Base-by-base conservation (phyloP, 176 grass and related monocot genomes). In the Aegilops sharonensis region DNA sequence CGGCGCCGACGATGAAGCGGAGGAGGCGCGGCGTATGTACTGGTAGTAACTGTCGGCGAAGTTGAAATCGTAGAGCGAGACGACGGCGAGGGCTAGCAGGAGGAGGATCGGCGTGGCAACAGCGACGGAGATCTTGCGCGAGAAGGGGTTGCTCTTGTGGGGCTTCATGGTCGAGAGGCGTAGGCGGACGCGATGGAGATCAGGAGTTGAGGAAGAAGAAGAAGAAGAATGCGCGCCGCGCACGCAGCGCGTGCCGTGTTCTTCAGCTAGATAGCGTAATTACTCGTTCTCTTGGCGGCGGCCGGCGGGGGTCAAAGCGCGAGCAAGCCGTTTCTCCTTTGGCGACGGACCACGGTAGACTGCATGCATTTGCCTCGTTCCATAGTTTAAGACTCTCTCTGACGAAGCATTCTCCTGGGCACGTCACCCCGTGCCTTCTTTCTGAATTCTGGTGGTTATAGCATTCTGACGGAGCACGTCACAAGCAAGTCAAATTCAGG, bases 61-160 rank as follows among this genome's bases (percentile, higher is more conserved):
- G 59, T 6, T 8, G 34, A 85, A 20, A 61, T 85, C 68, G 21
- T 81, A 81, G 60, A 89, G 17, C 1, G 77, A 89, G 59, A 89
- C 48, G 37, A 85, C 17, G 32, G 77, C 83, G 0, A 89, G 23
- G 23, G 27, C 23, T 8, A 85, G 61, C 34, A 89, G 77, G 61
- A 89, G 3, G 68, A 52, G 15, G 69, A 76, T 25, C 29, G 69
- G 82, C 10, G 68, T n/a, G 9, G 60, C 88, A 14, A 89, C 45
- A 34, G 83, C 82, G 8, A 11, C 69, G 9, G 60, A 68, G 62
- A 34, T 4, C 43, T 81, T 89, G 0, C 45, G 12, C 3, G 68
- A 45, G 1, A 60, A 75, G 10, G 31, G 77, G 13, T 2, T 75
- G 60, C 34, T 75, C 83, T 67, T 75, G 60, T 76, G 68, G 17